Base-by-base conservation (phyloP, 345 rosid genomes). In the Salix suchowensis region DNA sequence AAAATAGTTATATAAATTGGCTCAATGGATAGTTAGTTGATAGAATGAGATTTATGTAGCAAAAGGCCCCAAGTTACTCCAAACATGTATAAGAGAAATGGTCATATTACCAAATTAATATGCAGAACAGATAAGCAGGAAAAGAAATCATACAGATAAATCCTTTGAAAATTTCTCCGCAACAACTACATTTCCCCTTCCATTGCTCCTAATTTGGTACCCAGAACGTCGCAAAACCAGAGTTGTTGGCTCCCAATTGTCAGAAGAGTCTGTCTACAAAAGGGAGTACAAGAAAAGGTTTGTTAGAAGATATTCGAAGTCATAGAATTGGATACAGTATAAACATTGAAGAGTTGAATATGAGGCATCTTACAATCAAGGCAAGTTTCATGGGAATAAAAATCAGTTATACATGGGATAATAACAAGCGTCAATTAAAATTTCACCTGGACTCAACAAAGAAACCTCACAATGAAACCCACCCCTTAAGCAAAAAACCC, bases 241-340 rank as follows among this genome's bases (percentile, higher is more conserved):
- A 32, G 85, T 85, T 39, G 95, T 87, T 1, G 87, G 85, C 78
- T 84, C 92, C 98, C 97, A 92, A 46, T 85, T 88, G 76, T 92
- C 94, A 37, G 93, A 74, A 79, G 91, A 88, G 83, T 90, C 91
- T 69, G 76, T 84, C 97, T 92, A 84, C 80, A 23, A 18, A 72
- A 68, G 70, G 69, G 65, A 74, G 65, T 23, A 2, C 18, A 7
- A 58, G 52, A 18, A n/a, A 19, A 26, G 13, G 44, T 54, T 52
- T 3, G 32, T 32, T n/a, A 69, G 18, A 24, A 18, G 50, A 44
- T 62, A 73, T 10, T 62, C 50, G 7, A 52, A 8, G 52, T 21
- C 55, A 67, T 6, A 58, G 36, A 23, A 60, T 36, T 58, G 36
- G n/a, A 30, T 14, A 75, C 40, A 36, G 7, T 16, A 73, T 42